Conservation (phyloP, 176 grass and related monocot species). For the Thalia dealbata region DNA sequence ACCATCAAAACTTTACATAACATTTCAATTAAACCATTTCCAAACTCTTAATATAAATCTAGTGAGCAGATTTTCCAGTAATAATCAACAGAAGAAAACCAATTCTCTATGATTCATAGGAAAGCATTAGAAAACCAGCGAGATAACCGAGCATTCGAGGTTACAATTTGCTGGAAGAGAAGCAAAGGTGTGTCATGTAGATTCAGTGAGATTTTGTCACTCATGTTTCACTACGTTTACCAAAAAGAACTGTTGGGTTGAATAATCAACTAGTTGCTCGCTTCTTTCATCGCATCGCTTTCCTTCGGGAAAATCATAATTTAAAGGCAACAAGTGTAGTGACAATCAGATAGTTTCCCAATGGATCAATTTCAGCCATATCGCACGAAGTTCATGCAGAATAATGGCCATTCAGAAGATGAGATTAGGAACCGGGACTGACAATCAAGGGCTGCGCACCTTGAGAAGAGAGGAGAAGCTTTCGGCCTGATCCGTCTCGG, state of each 20-base stretch:
- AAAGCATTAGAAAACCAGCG: no score
- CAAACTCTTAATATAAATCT: not conserved
- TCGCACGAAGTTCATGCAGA: not conserved
- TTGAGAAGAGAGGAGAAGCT: constrained; percentile 68
- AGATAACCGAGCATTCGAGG: not conserved
- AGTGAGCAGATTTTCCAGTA: not conserved
- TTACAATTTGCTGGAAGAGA: no score
- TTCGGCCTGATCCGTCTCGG: constrained; percentile 71
- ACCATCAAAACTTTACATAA: not conserved
- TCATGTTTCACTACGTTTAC: no score
- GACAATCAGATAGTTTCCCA: not conserved
- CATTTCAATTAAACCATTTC: not conserved
- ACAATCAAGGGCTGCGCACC: constrained; percentile 23
- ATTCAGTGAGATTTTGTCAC: no score
- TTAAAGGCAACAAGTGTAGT: no score
- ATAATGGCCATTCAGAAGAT: not conserved
- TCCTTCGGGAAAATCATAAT: no score
- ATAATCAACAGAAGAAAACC: not conserved
- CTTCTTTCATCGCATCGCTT: no score
- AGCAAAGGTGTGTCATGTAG: no score
- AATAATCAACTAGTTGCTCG: no score
- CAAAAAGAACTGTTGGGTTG: no score
- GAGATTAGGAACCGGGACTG: not conserved
- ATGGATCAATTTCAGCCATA: not conserved
- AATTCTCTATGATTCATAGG: not conserved